Evolutionary conservation across 768 basidiomycete genomes (phyloP).

Genomic region (Trametes cingulata): DNA sequence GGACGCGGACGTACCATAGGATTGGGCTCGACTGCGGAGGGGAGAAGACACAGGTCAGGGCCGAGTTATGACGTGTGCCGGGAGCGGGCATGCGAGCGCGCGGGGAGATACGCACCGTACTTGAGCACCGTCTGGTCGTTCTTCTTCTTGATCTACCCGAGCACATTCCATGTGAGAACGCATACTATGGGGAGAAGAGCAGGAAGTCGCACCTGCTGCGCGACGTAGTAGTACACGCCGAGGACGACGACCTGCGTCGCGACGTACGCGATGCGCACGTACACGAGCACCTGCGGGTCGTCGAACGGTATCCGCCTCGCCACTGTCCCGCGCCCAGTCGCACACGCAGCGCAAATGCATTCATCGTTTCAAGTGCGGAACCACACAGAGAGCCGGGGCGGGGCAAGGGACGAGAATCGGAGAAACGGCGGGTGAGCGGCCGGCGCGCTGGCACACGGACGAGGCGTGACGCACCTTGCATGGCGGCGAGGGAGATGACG

Average conservation of each 20-base stretch:
- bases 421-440: conserved; percentile 1
- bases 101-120: conserved; percentile 62
- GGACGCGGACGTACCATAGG: conserved; percentile 64
- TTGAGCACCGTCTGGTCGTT: conserved; percentile 96
- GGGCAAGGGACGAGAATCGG: background rate
- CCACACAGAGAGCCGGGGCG: too few species aligned
- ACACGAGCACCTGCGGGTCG: conserved; percentile 77
- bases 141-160: conserved; percentile 80
- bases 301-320: conserved; percentile 91
- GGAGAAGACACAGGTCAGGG: background rate
- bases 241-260: conserved; percentile 70
- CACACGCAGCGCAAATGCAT: background rate
- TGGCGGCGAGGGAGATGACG: conserved; percentile 86
- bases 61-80: background rate
- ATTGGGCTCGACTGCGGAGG: conserved; percentile 64
- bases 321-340: conserved; percentile 48
- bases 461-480: conserved; percentile 64
- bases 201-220: conserved; percentile 56
- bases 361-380: background rate
- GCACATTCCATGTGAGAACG: conserved; percentile 13
- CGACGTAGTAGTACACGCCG: conserved; percentile 78
- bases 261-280: conserved; percentile 85
- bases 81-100: background rate
- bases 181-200: background rate
- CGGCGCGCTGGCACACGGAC: conserved; percentile 1